These are phyloP conservation scores for Parastagonospora avenae DNA, from an alignment of 2,329 filamentous ascomycete genomes.

Conservation along the genomic window DNA sequence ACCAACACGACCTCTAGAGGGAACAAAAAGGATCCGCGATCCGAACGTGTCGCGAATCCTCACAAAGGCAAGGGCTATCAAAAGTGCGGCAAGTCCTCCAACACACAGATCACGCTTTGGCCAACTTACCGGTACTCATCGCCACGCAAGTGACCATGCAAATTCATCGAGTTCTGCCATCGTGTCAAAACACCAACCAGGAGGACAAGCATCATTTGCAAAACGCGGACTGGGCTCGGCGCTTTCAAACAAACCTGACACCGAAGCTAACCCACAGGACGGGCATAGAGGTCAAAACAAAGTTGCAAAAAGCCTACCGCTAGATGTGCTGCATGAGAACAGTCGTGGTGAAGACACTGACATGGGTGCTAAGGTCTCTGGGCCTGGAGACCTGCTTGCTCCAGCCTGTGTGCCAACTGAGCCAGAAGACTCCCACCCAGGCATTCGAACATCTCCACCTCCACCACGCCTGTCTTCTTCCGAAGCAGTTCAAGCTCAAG, in stretches of 20 bases:
- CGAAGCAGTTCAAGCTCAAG: neutral
- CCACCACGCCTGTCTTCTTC: no score
- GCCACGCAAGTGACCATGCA: neutral
- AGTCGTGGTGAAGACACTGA: neutral
- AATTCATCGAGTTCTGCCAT: neutral
- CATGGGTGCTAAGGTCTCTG: slow-evolving; percentile 2
- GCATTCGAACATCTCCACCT: no score
- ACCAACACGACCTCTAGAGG: neutral
- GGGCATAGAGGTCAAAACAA: no score
- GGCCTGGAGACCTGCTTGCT: neutral
- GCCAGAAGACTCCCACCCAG: neutral
- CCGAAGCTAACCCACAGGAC: no score
- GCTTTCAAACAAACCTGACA: no score
- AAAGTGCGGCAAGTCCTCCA: neutral
- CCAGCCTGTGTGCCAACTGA: neutral
- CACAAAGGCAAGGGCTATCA: slow-evolving; percentile 1
- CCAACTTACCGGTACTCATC: neutral
- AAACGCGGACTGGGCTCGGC: neutral
- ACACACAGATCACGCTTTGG: neutral
- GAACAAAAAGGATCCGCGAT: neutral
- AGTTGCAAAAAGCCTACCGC: no score
- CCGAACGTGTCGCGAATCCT: neutral
- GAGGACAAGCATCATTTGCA: neutral
- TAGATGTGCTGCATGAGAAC: no score
- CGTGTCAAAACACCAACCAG: neutral